phyloP scores from a whole-genome alignment of 2,329 filamentous ascomycete genomes.

The Pezicula rhizophila region DNA sequence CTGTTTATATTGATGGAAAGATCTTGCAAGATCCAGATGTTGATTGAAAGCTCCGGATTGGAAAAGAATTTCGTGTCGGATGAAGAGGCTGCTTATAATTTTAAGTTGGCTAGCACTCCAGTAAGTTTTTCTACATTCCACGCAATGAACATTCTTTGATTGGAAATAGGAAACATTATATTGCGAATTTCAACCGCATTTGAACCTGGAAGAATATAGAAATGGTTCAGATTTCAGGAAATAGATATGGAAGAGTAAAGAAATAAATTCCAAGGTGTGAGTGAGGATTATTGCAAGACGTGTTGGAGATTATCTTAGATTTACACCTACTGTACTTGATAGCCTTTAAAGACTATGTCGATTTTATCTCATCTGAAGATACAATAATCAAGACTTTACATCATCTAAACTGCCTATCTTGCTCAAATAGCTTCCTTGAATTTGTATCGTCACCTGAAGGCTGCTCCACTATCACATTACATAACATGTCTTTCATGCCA shows the following conservation, averaged over 20 bases:
- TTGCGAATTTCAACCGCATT: conserved; percentile 4
- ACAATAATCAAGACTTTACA: too few relatives aligned
- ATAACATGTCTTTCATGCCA: too few relatives aligned
- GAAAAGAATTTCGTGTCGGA: conserved; percentile 62
- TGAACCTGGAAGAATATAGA: not conserved
- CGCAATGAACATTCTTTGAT: not conserved
- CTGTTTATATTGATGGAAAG: conserved; percentile 36
- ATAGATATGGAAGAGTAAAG: not conserved
- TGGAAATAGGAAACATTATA: conserved; percentile 1
- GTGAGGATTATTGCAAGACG: too few relatives aligned
- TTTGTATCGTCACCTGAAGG: too few relatives aligned
- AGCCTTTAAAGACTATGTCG: too few relatives aligned
- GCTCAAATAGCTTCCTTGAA: too few relatives aligned
- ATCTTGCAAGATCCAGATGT: conserved; percentile 32
- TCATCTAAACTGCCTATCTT: too few relatives aligned
- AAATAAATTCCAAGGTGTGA: too few relatives aligned
- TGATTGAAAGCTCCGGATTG: conserved; percentile 12
- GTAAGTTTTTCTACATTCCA: not conserved
- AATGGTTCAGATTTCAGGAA: not conserved
- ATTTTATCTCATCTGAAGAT: too few relatives aligned
- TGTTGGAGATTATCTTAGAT: too few relatives aligned
- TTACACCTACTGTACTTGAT: too few relatives aligned
- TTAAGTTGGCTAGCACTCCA: not conserved
- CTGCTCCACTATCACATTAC: too few relatives aligned
- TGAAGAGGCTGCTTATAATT: conserved; percentile 70